Base-by-base conservation (phyloP, 139 green algal species). In the Pedinophyceae sp. region DNA sequence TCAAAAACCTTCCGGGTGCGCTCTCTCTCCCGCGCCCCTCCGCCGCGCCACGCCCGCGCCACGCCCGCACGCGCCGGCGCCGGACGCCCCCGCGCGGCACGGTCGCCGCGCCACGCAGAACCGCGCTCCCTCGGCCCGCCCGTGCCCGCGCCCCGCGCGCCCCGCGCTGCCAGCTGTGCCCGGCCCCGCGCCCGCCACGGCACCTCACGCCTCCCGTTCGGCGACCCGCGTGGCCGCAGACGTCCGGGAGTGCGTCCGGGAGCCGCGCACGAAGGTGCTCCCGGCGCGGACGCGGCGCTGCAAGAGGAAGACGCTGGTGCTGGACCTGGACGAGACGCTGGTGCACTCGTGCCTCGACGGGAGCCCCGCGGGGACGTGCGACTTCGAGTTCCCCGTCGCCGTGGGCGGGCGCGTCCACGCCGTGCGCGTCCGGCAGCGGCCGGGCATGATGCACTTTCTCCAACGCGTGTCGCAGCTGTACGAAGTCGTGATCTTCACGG, bases 401-500 rank as follows among this genome's bases (percentile, higher is more conserved):
- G 82, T 88, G 45, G 80, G 80, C 47, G 56, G 57, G 45, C 54
- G 67, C 23, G 41, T 69, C 41, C 81, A 93, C 58, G 54, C 48
- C 17, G 77, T 94, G 4, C 60, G 76, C 29, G 83, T 93, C 24
- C 51, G 65, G 3, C 65, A 60, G 46, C 70, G 82, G 15, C 79
- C 82, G n/a, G 54, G 78, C 60, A 54, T 90, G n/a, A 39, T 67
- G 19, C 55, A 64, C 26, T 93, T 93, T 39, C 54, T 93, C 56
- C 52, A 84, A 38, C 54, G 57, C 1, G 73, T 82, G 17, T 66
- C 74, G 2, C 30, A 78, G 60, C 69, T 78, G 34, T 93, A 79
- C 63, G 82, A 93, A 64, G 69, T 89, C 22, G 80, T 93, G 3
- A 67, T 93, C 1, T 93, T 93, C 70, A 93, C 82, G 18, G 82